Percentiles rank a stretch among this genome's conserved stretches.
These are phyloP conservation scores for Cynanchum wilfordii DNA, from an alignment of 257 asterid species.

Conservation along the genomic window DNA sequence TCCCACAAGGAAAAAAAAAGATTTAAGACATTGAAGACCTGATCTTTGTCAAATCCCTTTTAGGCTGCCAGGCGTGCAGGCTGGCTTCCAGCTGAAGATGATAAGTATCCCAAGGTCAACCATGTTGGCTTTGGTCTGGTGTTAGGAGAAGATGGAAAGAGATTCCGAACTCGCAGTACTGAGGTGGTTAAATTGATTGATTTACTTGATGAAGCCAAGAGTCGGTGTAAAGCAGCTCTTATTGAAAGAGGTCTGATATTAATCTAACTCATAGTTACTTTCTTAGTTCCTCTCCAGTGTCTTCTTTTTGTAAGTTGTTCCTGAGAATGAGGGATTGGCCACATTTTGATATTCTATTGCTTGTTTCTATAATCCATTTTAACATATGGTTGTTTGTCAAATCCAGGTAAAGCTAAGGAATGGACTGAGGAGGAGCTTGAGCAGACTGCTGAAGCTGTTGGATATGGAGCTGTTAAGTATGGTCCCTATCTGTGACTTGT, in stretches of 20 bases:
- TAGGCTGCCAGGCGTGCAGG: slow-evolving; percentile 89
- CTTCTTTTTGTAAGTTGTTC: neutral
- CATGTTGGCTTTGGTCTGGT: slow-evolving; percentile 95
- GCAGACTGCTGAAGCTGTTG: slow-evolving; percentile 88
- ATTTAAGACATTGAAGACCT: slow-evolving; percentile 10
- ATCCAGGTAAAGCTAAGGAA: slow-evolving; percentile 61
- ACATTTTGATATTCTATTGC: neutral
- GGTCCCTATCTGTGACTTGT: slow-evolving; percentile 20
- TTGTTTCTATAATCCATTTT: neutral
- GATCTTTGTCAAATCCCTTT: slow-evolving; percentile 22
- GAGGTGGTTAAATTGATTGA: slow-evolving; percentile 89
- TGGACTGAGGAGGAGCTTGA: slow-evolving; percentile 93
- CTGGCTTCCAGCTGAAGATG: slow-evolving; percentile 81
- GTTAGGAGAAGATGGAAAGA: slow-evolving; percentile 87
- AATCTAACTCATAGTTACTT: neutral
- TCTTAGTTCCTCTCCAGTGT: too few species aligned
- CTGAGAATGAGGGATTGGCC: neutral
- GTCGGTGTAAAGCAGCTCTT: slow-evolving; percentile 60
- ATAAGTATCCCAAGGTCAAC: slow-evolving; percentile 63
- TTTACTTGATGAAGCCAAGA: slow-evolving; percentile 91
- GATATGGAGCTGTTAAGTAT: slow-evolving; percentile 96
- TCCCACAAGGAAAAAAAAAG: neutral
- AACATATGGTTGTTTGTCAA: neutral
- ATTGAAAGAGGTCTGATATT: slow-evolving; percentile 59
- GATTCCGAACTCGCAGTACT: slow-evolving; percentile 83